Evolutionary conservation across 108 stramenopile genomes (phyloP), one percentile per base, ranked within the genome.

Genomic region (Stephanodiscus minutulus): DNA sequence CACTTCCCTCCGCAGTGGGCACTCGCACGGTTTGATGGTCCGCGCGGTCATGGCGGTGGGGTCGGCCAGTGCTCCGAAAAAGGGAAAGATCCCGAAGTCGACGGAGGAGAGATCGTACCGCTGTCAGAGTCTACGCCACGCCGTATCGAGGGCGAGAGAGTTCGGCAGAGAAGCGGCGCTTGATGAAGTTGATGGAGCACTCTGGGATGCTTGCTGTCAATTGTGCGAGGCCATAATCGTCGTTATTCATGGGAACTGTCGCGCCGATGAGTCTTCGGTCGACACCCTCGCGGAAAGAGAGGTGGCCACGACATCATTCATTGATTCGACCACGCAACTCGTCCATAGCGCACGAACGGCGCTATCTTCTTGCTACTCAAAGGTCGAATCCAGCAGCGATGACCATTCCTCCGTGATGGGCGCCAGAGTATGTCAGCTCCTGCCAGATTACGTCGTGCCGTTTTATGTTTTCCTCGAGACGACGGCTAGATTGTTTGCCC

Each of bases 81-180:
- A 91, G 49, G 92, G 92, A 25, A 93, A 93, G 66, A 31, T 88
- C 13, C 77, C 82, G 10, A 88, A 89, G 64, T 18, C 80, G 13
- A 77, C 70, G 15, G 86, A 83, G 1, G 72, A 64, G 17, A 69
- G 85, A 49, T 48, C 71, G 11, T 85, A 81, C 17, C 62, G 88
- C 39, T 82, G 88, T 28, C 59, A 73, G 29, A 89, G 90, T 52
- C 66, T 93, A 2, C 39, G 79, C 3, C 35, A 71, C 2, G 76
- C 74, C 37, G 27, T 81, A 37, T 12, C 41, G 5, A 72, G 48
- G 33, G 73, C 83, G 25, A 68, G 58, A 33, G 21, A 29, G 15
- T 77, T 65, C 48, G 7, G 44, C 11, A 5, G 27, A 35, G 46
- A 5, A n/a, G 48, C 44, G 31, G 17, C 8, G 52, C 57, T 55